These are phyloP conservation scores for Brasilioporus rufonigricans DNA, from an alignment of 768 basidiomycete species.

Conservation along the genomic window DNA sequence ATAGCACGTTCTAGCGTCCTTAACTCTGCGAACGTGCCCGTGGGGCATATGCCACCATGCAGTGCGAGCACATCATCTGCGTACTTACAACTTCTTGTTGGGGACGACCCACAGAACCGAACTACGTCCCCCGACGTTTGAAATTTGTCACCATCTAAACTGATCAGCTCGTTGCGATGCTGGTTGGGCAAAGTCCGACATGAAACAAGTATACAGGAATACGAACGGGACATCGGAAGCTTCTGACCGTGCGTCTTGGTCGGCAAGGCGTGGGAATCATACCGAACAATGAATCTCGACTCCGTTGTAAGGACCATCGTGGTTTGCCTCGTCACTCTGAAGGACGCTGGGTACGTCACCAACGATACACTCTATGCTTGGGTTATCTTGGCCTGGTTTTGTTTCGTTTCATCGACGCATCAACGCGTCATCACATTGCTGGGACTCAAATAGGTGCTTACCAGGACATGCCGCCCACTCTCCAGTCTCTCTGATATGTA, in stretches of 20 bases:
- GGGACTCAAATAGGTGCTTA: background rate
- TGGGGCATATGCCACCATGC: too few relatives aligned
- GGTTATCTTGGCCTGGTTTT: slow-evolving; percentile 56
- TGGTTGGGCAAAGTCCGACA: too few relatives aligned
- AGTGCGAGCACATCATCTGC: background rate
- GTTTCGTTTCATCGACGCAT: background rate
- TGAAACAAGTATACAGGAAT: background rate
- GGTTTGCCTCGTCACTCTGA: slow-evolving; percentile 38
- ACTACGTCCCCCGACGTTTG: background rate
- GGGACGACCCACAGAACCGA: too few relatives aligned
- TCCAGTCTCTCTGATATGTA: slow-evolving; percentile 41
- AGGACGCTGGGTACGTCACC: slow-evolving; percentile 40
- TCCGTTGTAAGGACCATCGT: slow-evolving; percentile 39
- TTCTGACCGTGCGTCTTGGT: background rate
- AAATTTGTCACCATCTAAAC: too few relatives aligned
- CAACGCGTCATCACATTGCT: background rate
- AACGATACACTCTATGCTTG: slow-evolving; percentile 31
- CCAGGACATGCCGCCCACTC: slow-evolving; percentile 58
- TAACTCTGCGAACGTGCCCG: background rate
- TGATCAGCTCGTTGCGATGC: too few relatives aligned
- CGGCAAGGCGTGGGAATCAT: background rate
- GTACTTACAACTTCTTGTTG: too few relatives aligned
- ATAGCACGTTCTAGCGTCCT: background rate
- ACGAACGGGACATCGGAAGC: too few relatives aligned
- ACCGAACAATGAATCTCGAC: slow-evolving; percentile 10